Conservation (phyloP, 1,284 basidiomycete genomes). For the Mycena sp. region DNA sequence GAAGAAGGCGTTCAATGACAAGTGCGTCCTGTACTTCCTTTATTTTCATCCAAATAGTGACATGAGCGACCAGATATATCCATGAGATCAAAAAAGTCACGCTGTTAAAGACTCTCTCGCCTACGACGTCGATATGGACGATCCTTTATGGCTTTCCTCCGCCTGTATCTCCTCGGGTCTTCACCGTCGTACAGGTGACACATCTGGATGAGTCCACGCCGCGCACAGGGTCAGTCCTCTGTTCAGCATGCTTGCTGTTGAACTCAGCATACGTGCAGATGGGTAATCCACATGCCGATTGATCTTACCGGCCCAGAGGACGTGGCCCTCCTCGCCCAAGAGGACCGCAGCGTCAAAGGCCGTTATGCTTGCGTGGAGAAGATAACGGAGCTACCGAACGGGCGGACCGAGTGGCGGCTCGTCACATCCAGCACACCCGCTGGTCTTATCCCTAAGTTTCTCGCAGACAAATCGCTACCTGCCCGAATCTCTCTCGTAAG, state of each 20-base stretch:
- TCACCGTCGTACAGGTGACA: constrained; percentile 12
- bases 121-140: constrained; percentile 12
- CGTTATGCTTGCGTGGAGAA: constrained; percentile 14
- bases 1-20: constrained; percentile 18
- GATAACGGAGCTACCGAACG: constrained; percentile 10
- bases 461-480: constrained; percentile 12
- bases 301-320: constrained; percentile 4
- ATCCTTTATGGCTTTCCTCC: background rate
- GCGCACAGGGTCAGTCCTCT: constrained; percentile 1
- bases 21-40: background rate
- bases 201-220: constrained; percentile 9
- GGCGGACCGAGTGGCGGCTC: constrained; percentile 14
- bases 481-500: constrained; percentile 11
- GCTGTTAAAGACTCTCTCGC: constrained; percentile 5
- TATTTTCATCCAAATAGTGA: background rate
- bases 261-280: background rate
- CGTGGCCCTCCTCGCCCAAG: background rate
- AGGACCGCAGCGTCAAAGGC: constrained; percentile 3
- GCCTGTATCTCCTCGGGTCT: constrained; percentile 10
- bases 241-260: background rate
- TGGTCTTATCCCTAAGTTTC: constrained; percentile 8
- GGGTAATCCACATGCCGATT: constrained; percentile 11
- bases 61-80: background rate
- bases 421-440: constrained; percentile 13
- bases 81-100: constrained; percentile 17